Evolutionary conservation across 495 filamentous ascomycete species (phyloP), one percentile per base, ranked within the genome.

Genomic region (Xylaria longipes): DNA sequence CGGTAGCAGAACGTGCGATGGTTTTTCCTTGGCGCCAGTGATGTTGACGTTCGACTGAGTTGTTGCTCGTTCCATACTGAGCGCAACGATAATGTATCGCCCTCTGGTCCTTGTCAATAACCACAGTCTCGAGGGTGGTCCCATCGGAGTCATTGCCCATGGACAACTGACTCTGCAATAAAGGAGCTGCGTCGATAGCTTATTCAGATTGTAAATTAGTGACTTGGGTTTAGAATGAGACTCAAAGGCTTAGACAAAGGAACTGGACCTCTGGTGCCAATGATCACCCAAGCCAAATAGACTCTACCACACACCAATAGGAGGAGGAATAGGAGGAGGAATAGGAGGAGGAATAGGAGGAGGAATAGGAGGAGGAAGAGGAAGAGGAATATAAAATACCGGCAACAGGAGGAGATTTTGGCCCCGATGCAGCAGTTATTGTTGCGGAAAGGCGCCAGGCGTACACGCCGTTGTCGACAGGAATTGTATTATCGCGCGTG

Each of bases 61-160:
- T 20, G 6, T 22, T 29, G 1, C 17, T 1, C 1, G 50, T 4
- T 46, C 20, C 31, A 11, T 54, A 39, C 20, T 68, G 63, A 4
- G 46, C 20, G 45, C 74, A 76, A 14, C 74, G 72, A 20, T 76
- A 76, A 43, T 76, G 72, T 2, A 70, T 9, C 27, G 65, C 46
- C 9, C 46, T 52, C 2, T 67, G 31, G n/a, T 3, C 33, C 0
- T 35, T 41, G 5, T 66, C 41, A 50, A 76, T 46, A 37, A 74
- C 2, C 0, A 57, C 63, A 5, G 74, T 76, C 41, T 76, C 74
- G 14, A 76, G 58, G 15, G 58, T 60, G 14, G 35, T 56, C 8
- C 33, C 48, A 9, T 54, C 15, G 0, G 46, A 25, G 15, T 3
- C 7, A 8, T 50, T 6, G 8, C 17, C 20, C 20, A 31, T n/a